phyloP scores from a whole-genome alignment of 495 filamentous ascomycete genomes.

The Elasticomyces elasticus region DNA sequence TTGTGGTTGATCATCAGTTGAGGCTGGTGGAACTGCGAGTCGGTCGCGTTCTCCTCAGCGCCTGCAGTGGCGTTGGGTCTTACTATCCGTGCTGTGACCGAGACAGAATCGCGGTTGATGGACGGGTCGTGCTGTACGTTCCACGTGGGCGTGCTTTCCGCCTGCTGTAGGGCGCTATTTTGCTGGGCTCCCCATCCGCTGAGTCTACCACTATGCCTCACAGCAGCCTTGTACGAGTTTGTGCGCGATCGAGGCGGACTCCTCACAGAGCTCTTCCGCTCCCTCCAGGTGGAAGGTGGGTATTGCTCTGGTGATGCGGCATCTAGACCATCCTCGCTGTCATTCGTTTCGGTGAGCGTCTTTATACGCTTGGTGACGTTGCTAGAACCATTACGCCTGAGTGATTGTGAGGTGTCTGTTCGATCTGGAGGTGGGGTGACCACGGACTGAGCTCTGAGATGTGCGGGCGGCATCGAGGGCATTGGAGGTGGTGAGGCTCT shows the following conservation, averaged over 20 bases:
- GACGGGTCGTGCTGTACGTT: slow-evolving; percentile 14
- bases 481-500: background rate
- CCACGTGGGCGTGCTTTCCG: slow-evolving; percentile 3
- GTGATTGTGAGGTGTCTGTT: slow-evolving; percentile 33
- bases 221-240: slow-evolving; percentile 1
- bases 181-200: slow-evolving; percentile 1
- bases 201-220: slow-evolving; percentile 6
- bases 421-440: background rate
- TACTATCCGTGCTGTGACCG: slow-evolving; percentile 70
- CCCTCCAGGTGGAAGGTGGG: background rate
- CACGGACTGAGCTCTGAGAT: background rate
- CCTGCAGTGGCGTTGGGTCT: slow-evolving; percentile 32
- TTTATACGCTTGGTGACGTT: slow-evolving; percentile 87
- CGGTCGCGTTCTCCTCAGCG: slow-evolving; percentile 31
- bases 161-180: background rate
- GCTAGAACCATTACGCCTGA: slow-evolving; percentile 69
- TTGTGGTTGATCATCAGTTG: slow-evolving; percentile 63
- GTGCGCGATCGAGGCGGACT: slow-evolving; percentile 2
- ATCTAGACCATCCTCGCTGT: slow-evolving; percentile 19
- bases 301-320: background rate
- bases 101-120: slow-evolving; percentile 54
- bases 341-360: slow-evolving; percentile 47
- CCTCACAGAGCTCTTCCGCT: slow-evolving; percentile 3
- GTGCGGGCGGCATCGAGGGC: background rate
- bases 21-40: slow-evolving; percentile 57